Base-by-base conservation (phyloP, 805 yeast species). In the Spathaspora hagerdaliae region DNA sequence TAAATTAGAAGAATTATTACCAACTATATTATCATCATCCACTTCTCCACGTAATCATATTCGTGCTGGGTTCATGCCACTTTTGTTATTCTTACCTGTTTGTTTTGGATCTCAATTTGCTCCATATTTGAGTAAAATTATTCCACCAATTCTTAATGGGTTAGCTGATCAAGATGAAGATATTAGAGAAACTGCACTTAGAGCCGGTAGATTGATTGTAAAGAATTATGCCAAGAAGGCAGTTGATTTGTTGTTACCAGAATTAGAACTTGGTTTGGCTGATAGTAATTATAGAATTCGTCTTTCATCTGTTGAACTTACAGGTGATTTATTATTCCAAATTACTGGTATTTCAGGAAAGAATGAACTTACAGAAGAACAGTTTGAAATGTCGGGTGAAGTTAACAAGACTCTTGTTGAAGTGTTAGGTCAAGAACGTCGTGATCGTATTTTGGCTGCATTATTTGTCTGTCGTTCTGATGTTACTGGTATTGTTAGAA, bases 401-500 rank as follows among this genome's bases (percentile, higher is more conserved):
- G 80, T 82, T 50, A 77, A 78, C 49, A 78, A 77, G 56, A 75
- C 80, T 42, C 81, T 91, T 62, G 68, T 86, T 43, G 92, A 85
- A 36, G 82, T 83, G 5, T 80, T 94, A 57, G 99, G 99, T 47
- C 74, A 75, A 53, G 95, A 86, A 6, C 87, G 96, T 60, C 85
- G 97, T 59, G 96, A 90, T 62, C 81, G 89, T 47, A 77, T 94
- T 35, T 72, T 94, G 55, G 79, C 97, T 1, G 74, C 91, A n/a
- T 72, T 94, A 54, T 94, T 90, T 64, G 82, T 94, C 31, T 91
- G 97, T 65, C 90, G 99, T 64, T 87, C 96, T 11, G 99, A 94
- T 71, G 79, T 83, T 35, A 79, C 94, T 34, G 88, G 88, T 54
- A 75, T 83, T 53, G 99, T 94, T 27, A 83, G 99, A 57, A 82